Conservation (phyloP, 768 basidiomycete species). For the Tricholomella constricta region DNA sequence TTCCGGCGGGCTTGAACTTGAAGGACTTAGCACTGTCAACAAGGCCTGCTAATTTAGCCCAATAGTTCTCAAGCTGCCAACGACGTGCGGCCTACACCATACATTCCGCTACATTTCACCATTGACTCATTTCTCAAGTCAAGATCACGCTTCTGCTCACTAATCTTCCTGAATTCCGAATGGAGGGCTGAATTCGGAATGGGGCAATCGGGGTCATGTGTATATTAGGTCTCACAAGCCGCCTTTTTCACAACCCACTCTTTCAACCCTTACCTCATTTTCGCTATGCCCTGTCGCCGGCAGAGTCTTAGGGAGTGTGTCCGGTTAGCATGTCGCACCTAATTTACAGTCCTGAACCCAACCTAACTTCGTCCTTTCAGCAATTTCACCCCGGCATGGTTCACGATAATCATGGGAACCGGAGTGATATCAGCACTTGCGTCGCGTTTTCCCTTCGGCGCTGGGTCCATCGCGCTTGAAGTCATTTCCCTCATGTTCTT, state of each 20-base stretch:
- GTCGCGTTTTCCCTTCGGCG: slow-evolving; percentile 50
- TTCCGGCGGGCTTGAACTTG: neutral
- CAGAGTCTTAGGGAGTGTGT: slow-evolving; percentile 38
- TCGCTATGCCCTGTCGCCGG: slow-evolving; percentile 22
- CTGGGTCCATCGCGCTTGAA: slow-evolving; percentile 33
- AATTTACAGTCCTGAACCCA: neutral
- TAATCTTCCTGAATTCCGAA: neutral
- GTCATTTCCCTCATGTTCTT: slow-evolving; percentile 52
- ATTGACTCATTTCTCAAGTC: neutral
- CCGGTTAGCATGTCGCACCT: slow-evolving; percentile 22
- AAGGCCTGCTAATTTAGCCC: no score
- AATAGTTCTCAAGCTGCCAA: no score
- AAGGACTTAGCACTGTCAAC: no score
- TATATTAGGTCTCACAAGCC: neutral
- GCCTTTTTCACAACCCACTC: neutral
- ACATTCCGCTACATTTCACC: no score
- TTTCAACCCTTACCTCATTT: neutral
- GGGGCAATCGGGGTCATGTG: neutral
- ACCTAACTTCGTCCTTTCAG: slow-evolving; percentile 6
- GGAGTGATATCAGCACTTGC: slow-evolving; percentile 51
- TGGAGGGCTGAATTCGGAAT: neutral
- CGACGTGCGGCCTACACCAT: no score
- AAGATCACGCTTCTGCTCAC: neutral
- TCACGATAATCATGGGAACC: slow-evolving; percentile 58
- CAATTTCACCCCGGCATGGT: slow-evolving; percentile 59